Percentiles rank a stretch among this genome's conserved stretches.
Evolutionary conservation across 805 yeast genomes (phyloP).

Genomic region (Wickerhamomyces alni): DNA sequence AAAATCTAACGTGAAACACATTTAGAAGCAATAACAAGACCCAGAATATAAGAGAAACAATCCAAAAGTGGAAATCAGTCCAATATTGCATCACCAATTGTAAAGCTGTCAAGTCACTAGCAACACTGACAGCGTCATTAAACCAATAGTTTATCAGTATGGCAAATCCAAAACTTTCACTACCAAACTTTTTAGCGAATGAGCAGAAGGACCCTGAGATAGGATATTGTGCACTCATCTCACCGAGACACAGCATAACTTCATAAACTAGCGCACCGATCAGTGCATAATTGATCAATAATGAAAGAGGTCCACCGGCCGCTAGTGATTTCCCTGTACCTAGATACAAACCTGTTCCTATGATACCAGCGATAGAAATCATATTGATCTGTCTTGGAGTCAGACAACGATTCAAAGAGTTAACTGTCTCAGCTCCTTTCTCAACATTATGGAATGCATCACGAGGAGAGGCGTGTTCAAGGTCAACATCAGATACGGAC

Average conservation of each 20-base stretch:
- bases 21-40: conserved; percentile 41
- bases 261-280: conserved; percentile 53
- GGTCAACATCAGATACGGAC: too few species aligned
- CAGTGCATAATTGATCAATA: conserved; percentile 22
- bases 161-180: conserved; percentile 48
- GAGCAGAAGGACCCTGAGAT: conserved; percentile 57
- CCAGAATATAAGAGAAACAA: conserved; percentile 52
- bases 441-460: neutral
- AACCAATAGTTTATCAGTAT: conserved; percentile 28
- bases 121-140: conserved; percentile 39
- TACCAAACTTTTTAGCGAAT: conserved; percentile 39
- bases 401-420: conserved; percentile 25
- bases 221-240: conserved; percentile 50
- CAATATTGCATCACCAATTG: conserved; percentile 50
- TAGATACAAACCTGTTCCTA: conserved; percentile 64
- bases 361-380: conserved; percentile 80
- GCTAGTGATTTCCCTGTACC: conserved; percentile 45
- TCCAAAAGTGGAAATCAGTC: conserved; percentile 41
- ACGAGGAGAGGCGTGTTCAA: too few species aligned
- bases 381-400: conserved; percentile 51
- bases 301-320: conserved; percentile 36
- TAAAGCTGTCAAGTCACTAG: conserved; percentile 51
- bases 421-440: conserved; percentile 8
- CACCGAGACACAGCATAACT: conserved; percentile 54
- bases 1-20: conserved; percentile 45